Base-by-base conservation (phyloP, 345 rosid species). In the Brassica cretica region DNA sequence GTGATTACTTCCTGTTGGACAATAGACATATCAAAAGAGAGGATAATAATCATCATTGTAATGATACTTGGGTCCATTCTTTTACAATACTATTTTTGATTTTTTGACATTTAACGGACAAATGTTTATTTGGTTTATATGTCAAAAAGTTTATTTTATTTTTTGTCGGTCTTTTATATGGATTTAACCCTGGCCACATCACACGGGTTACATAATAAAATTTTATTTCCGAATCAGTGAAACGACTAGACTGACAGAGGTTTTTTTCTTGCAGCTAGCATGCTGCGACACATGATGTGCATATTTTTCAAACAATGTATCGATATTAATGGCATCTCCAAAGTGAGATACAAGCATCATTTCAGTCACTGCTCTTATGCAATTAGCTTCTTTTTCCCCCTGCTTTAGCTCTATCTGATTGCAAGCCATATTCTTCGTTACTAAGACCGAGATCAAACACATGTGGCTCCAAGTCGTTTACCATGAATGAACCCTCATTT, bases 291-390 rank as follows among this genome's bases (percentile, higher is more conserved):
- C 78, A 65, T 66, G 30, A 84, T 68, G n/a, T 19, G 70, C 65
- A 64, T 82, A 90, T 53, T 82, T 78, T 1, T 8, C 6, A 49
- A 89, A 87, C 30, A 80, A 70, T 44, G 69, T 81, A 10, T 86
- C 86, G 0, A 86, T 55, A 32, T 16, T 73, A 64, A 83, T 80
- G 11, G 15, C 77, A 49, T 82, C 85, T 7, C 84, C 85, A 25
- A 86, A 89, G 41, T 89, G 93, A 68, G 78, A 76, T 8, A 81
- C 49, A 6, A 87, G 87, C 81, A 89, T 66, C 1, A 89, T 89
- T 67, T 88, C 93, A 5, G 85, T 75, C 76, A 80, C 93, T 1
- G 93, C 90, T 75, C 91, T 82, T 27, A 87, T 65, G 76, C 84
- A 82, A 71, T 24, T 69, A 0, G 88, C 88, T 53, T 84, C 80